A percentile compares a stretch with the other conserved stretches of the same genome.
Evolutionary conservation across 345 rosid species (phyloP).

Genomic region (Citrus glauca): DNA sequence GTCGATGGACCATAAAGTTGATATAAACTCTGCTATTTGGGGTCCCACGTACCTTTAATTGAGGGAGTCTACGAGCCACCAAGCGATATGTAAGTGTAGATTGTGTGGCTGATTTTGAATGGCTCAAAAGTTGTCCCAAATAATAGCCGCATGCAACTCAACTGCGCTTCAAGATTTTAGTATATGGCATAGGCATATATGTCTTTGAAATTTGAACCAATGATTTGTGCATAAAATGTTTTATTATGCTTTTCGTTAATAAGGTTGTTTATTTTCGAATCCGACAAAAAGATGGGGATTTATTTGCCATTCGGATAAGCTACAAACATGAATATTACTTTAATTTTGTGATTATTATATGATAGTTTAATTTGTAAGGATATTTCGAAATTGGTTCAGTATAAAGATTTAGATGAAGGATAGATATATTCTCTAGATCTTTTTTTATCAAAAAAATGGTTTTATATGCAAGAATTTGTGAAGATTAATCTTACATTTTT

Average conservation of each 20-base stretch:
- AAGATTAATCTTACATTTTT: too few relatives aligned
- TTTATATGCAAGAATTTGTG: too few relatives aligned
- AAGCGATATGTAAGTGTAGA: background rate
- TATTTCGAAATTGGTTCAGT: too few relatives aligned
- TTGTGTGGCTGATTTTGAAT: conserved; percentile 6
- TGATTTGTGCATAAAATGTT: background rate
- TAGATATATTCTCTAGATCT: too few relatives aligned
- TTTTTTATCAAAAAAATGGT: too few relatives aligned
- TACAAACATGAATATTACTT: too few relatives aligned
- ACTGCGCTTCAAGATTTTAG: background rate
- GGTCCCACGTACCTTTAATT: background rate
- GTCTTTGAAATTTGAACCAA: background rate
- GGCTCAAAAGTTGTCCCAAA: conserved; percentile 11
- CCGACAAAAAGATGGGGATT: too few relatives aligned
- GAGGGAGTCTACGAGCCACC: background rate
- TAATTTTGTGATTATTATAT: too few relatives aligned
- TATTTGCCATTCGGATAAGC: too few relatives aligned
- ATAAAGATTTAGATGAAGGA: too few relatives aligned
- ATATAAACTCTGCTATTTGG: background rate
- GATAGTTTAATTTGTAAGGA: too few relatives aligned
- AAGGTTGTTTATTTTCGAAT: background rate
- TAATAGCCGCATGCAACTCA: background rate
- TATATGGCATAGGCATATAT: background rate
- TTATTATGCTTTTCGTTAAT: background rate
- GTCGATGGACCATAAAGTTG: background rate